Percentiles rank a stretch among this genome's conserved stretches.
Conservation (phyloP, 257 asterid genomes). For the Misopates orontium region DNA sequence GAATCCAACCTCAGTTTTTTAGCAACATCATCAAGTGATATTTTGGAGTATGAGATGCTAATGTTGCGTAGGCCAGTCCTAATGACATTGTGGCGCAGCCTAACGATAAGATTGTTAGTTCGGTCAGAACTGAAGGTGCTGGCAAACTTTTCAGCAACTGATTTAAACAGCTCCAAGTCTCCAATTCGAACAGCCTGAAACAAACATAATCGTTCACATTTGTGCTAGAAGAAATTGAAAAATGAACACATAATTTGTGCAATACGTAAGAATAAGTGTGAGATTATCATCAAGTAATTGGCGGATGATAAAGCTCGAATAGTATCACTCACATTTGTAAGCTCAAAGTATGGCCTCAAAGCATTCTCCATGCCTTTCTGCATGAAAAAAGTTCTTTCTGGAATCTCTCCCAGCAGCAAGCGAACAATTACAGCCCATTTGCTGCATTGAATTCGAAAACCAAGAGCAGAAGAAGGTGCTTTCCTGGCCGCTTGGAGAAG, state of each 20-base stretch:
- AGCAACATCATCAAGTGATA: slow-evolving; percentile 78
- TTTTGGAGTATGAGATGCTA: slow-evolving; percentile 81
- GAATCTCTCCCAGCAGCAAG: slow-evolving; percentile 90
- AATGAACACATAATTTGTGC: neutral
- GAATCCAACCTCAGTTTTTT: slow-evolving; percentile 82
- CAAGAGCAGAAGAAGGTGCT: slow-evolving; percentile 88
- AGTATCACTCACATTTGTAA: slow-evolving; percentile 75
- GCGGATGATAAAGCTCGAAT: neutral
- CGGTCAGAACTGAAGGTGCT: slow-evolving; percentile 71
- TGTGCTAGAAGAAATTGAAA: neutral
- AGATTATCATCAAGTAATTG: neutral
- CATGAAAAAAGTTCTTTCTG: slow-evolving; percentile 93
- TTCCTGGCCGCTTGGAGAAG: slow-evolving; percentile 95
- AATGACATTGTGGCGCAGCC: slow-evolving; percentile 87
- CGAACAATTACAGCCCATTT: slow-evolving; percentile 97
- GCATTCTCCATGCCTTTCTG: slow-evolving; percentile 96
- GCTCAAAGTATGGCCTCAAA: slow-evolving; percentile 89
- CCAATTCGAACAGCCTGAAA: slow-evolving; percentile 92
- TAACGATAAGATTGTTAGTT: slow-evolving; percentile 79
- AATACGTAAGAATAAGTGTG: neutral
- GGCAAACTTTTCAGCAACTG: slow-evolving; percentile 73
- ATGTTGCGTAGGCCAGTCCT: slow-evolving; percentile 88
- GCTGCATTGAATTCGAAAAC: slow-evolving; percentile 80
- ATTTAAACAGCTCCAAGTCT: slow-evolving; percentile 75
- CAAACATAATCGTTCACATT: too few relatives aligned